A percentile compares a stretch with the other conserved stretches of the same genome.
These are phyloP conservation scores for Anthracocystis walkeri DNA, from an alignment of 1,284 basidiomycete genomes.

Conservation along the genomic window DNA sequence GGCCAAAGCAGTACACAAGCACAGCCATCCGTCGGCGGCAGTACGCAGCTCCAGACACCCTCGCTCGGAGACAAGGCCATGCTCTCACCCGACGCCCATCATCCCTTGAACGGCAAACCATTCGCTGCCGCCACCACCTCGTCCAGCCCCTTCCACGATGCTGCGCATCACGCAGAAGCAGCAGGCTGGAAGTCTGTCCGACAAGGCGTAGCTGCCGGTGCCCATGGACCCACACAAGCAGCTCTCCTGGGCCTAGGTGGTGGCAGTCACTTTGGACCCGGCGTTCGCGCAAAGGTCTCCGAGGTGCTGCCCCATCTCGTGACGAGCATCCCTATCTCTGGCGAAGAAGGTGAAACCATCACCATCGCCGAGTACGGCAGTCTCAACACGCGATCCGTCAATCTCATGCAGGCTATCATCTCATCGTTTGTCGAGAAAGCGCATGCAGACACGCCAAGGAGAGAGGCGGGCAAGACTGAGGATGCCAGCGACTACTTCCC, in stretches of 20 bases:
- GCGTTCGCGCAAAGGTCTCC: constrained; percentile 64
- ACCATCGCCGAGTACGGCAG: constrained; percentile 70
- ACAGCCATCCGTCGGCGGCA: constrained; percentile 39
- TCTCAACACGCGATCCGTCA: constrained; percentile 66
- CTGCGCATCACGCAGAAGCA: constrained; percentile 15
- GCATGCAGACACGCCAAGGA: constrained; percentile 29
- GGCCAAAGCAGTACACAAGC: constrained; percentile 41
- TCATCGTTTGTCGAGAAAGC: constrained; percentile 57
- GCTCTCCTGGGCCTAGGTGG: constrained; percentile 48
- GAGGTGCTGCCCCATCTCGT: constrained; percentile 62
- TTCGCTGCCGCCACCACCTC: constrained; percentile 30
- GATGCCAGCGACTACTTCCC: constrained; percentile 39
- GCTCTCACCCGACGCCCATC: constrained; percentile 52
- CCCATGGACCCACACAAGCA: constrained; percentile 39
- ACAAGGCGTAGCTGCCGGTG: constrained; percentile 25
- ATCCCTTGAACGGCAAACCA: constrained; percentile 30
- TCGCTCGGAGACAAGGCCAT: constrained; percentile 50
- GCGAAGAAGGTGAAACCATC: constrained; percentile 54
- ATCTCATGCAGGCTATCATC: constrained; percentile 67
- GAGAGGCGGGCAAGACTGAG: constrained; percentile 23
- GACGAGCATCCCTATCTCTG: constrained; percentile 53
- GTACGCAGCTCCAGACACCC: constrained; percentile 53
- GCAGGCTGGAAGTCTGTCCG: constrained; percentile 41
- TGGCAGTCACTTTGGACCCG: constrained; percentile 67
- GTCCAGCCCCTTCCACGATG: constrained; percentile 33